Conservation (phyloP, 768 basidiomycete genomes). For the Leccinum subtestaceum region DNA sequence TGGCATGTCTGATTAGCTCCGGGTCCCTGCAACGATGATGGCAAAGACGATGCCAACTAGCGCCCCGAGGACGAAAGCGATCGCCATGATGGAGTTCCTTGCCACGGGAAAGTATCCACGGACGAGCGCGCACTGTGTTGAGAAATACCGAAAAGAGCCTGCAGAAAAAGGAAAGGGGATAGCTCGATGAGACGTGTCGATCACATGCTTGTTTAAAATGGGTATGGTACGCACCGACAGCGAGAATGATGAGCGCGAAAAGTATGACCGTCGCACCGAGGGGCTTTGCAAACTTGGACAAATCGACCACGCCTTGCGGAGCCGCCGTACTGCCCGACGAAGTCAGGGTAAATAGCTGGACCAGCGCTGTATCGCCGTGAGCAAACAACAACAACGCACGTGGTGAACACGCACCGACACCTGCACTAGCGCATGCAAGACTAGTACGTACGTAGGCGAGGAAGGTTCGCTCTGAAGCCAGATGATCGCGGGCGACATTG, state of each 20-base stretch:
- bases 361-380: constrained; percentile 37
- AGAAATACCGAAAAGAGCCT: constrained; percentile 56
- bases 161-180: background rate
- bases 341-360: constrained; percentile 50
- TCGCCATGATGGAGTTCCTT: constrained; percentile 40
- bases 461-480: constrained; percentile 62
- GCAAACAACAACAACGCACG: background rate
- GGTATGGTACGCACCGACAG: constrained; percentile 38
- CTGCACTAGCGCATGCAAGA: constrained; percentile 54
- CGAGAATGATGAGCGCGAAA: constrained; percentile 45
- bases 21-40: constrained; percentile 36
- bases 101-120: constrained; percentile 55
- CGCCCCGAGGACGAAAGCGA: constrained; percentile 39
- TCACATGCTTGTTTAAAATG: background rate
- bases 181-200: background rate
- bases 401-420: constrained; percentile 47
- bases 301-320: constrained; percentile 1
- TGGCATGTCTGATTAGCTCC: background rate
- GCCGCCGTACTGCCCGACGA: background rate
- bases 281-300: constrained; percentile 42
- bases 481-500: constrained; percentile 62
- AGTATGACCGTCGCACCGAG: constrained; percentile 50
- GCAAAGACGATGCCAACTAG: constrained; percentile 45
- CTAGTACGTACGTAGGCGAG: constrained; percentile 66
- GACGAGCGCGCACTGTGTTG: constrained; percentile 47